Base-by-base conservation (phyloP, 2,329 filamentous ascomycete genomes). In the Alternaria hordeiaustralica region DNA sequence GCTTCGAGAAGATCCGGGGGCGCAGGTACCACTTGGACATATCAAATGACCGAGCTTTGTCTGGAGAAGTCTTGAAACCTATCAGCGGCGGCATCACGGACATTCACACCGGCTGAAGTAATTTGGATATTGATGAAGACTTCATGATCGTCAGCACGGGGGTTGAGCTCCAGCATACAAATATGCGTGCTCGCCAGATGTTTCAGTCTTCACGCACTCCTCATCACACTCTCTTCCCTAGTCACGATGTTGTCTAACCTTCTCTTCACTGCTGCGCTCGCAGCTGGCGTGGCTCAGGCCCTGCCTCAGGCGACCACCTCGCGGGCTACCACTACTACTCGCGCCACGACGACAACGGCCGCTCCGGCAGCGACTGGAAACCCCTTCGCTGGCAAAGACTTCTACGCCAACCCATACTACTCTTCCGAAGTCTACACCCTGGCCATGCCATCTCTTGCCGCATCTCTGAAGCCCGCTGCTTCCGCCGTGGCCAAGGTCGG, bases 391-490 rank as follows among this genome's bases (percentile, higher is more conserved):
- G 84, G 84, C 20, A 82, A 84, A 62, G 78, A 83, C 63, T 81
- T 85, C 50, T 87, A 86, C 63, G 82, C 81, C 28, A 87, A 87
- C 68, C 80, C 84, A 4, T 86, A 84, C 76, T 87, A 87, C 73
- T 80, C 84, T 5, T 84, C 84, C 4, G 84, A 87, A 67, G 82
- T 87, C 36, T 81, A 82, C 59, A 84, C 75, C 36, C 79, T 85
- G 18, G 90, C 90, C 8, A 85, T 92, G 20, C 89, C 90, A 9
- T 87, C 86, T 15, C 79, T 92, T 63, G 86, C 86, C 5, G 67
- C 85, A 5, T 82, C 87, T 23, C 80, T 86, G 74, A 84, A 84
- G 13, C 84, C 86, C 18, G 84, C 81, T 25, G 84, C 84, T 1
- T 79, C 76, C 28, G 74, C 74, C n/a, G 85, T 82, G 8, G 85